Evolutionary conservation across 2,329 filamentous ascomycete species (phyloP), one percentile per base, ranked within the genome.

Genomic region (Apiospora rasikravindrae): DNA sequence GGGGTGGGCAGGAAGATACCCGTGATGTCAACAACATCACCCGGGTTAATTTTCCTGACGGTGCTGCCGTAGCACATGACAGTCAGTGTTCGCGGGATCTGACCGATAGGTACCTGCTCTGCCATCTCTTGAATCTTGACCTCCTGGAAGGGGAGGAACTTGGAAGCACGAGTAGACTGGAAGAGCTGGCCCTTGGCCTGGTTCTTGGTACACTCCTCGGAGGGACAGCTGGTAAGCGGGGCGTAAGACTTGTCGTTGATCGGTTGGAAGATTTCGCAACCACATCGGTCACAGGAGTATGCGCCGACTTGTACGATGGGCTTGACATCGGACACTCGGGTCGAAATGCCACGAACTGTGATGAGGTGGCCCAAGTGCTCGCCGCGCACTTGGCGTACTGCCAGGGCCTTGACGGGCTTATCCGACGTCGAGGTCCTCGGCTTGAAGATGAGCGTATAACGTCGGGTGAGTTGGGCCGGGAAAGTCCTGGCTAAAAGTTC

Each of bases 61-160:
- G 97, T 88, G 73, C 91, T 93, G 73, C 96, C 96, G 79, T 97
- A 93, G 82, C 95, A 98, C 78, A 97, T 90, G 29, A 99, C 86
- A 0, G 96, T 98, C 74, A 99, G 85, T 72, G 94, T 94, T 73
- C 96, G 91, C 44, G 96, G 96, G 77, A 99, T 99, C 81, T 99
- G 96, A 69, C 96, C 96, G 75, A 99, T 97, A 10, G 96, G 96
- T 0, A 99, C 96, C 82, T 99, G 96, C 81, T 99, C 96, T n/a
- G 96, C 95, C 91, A 98, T 94, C 81, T 99, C 96, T 83, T 99
- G 96, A 71, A 99, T 95, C 85, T 98, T 98, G 83, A 98, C 91
- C 83, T 99, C 96, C 83, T 99, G 96, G 86, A 99, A 99, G 4
- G 96, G 95, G 78, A 98, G 85, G 80, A 98, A 99, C 79, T 98